phyloP scores from a whole-genome alignment of 2,329 filamentous ascomycete genomes.

The Arthrinium phaeospermum region DNA sequence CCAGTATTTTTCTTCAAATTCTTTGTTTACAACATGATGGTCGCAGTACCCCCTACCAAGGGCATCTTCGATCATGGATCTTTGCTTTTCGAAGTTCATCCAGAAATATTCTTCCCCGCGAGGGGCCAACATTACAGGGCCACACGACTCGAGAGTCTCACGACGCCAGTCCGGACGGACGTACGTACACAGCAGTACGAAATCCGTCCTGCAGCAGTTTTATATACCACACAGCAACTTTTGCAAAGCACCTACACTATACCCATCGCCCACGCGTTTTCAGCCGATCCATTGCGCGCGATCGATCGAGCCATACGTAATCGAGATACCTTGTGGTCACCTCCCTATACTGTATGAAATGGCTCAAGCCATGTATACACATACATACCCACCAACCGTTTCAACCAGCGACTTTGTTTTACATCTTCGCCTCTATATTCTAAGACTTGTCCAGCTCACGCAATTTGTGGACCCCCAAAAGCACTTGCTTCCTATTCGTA shows the following conservation, averaged over 20 bases:
- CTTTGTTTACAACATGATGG: neutral
- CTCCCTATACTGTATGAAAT: conserved; percentile 6
- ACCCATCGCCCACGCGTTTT: conserved; percentile 17
- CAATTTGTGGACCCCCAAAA: conserved; percentile 16
- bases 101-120: conserved; percentile 9
- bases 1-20: neutral
- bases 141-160: conserved; percentile 16
- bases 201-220: neutral
- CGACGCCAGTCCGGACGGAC: conserved; percentile 4
- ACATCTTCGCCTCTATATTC: neutral
- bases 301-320: conserved; percentile 8
- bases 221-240: neutral
- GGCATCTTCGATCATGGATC: neutral
- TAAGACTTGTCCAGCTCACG: conserved; percentile 21
- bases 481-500: conserved; percentile 14
- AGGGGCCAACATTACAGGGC: conserved; percentile 6
- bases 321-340: neutral
- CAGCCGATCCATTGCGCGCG: neutral
- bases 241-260: conserved; percentile 9
- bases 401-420: neutral
- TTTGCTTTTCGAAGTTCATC: neutral
- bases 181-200: conserved; percentile 11
- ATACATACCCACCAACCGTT: neutral
- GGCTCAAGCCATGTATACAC: neutral
- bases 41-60: neutral